Base-by-base conservation (phyloP, 352 stramenopile species). In the Phytopythium delawarense region DNA sequence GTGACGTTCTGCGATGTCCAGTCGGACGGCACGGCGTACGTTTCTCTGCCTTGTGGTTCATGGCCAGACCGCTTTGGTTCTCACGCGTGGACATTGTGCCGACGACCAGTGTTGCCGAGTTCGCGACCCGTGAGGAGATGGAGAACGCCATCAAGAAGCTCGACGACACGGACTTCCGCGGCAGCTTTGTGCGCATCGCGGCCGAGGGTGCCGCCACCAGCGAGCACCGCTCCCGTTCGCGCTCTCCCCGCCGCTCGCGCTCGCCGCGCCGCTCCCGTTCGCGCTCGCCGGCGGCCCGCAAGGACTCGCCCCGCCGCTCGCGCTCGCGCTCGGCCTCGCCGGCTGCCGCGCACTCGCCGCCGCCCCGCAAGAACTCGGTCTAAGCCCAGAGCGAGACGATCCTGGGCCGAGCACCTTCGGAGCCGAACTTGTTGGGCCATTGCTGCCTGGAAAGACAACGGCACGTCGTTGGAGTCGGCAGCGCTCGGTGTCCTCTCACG, bases 1-100 rank as follows among this genome's bases (percentile, higher is more conserved):
- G 87, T 95, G 18, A 92, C 84, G 13, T 94, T 89, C 75, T 94
- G 84, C 64, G 85, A 95, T 63, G 81, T 95, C 16, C 78, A 94
- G 70, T 73, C 70, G 30, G 85, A 94, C 66, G 84, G 84, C 69
- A 91, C 85, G 44, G 87, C 84, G 87, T 94, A 84, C 62, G 85
- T 87, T 21, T 30, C 50, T 18, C 35, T 69, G 8, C 62, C 39
- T n/a, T 18, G 7, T 18, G 40, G 21, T 8, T 18, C 40, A 53
- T 28, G 25, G 37, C 62, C 57, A 2, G 3, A 8, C 28, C 7
- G 7, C 39, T 15, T 60, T 44, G 25, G 20, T 57, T 61, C 25
- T 9, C 25, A 63, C 25, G 40, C 42, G 18, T 49, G 20, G 5
- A 4, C 42, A 4, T 13, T 55, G 2, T 58, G 42, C 35, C 12